These are phyloP conservation scores for Eutypa lata DNA, from an alignment of 2,329 filamentous ascomycete genomes.

Conservation along the genomic window DNA sequence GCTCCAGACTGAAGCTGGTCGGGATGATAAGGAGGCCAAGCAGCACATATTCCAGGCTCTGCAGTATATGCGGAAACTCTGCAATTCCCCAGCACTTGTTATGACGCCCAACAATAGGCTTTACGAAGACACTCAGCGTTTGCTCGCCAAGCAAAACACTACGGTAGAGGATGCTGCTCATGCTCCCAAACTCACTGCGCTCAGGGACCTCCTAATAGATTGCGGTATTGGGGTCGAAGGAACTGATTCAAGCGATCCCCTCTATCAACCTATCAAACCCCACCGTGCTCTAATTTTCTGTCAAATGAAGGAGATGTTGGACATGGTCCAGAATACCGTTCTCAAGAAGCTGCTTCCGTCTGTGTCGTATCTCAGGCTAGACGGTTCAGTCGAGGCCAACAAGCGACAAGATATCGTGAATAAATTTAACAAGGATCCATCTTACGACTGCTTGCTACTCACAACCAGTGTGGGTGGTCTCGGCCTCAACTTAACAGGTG, in stretches of 20 bases:
- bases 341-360: constrained; percentile 86
- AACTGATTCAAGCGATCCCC: constrained; percentile 54
- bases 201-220: constrained; percentile 93
- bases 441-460: constrained; percentile 88
- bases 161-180: constrained; percentile 81
- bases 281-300: constrained; percentile 97
- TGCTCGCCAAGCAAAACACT: constrained; percentile 75
- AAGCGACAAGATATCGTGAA: constrained; percentile 98
- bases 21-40: constrained; percentile 87
- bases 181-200: constrained; percentile 86
- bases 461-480: constrained; percentile 95
- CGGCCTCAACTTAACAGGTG: constrained; percentile 91
- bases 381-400: constrained; percentile 87
- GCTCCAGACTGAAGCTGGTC: constrained; percentile 77
- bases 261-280: constrained; percentile 83
- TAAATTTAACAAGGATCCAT: constrained; percentile 96
- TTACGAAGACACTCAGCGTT: constrained; percentile 82
- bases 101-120: constrained; percentile 91
- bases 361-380: constrained; percentile 90
- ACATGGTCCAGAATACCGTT: constrained; percentile 96
- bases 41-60: constrained; percentile 98
- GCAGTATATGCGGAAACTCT: constrained; percentile 99
- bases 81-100: constrained; percentile 94
- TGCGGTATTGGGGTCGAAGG: constrained; percentile 88
- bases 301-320: constrained; percentile 99